Percentiles rank a stretch among this genome's conserved stretches.
Conservation (phyloP, 2,329 filamentous ascomycete genomes). For the Emergomyces pasteurianus region DNA sequence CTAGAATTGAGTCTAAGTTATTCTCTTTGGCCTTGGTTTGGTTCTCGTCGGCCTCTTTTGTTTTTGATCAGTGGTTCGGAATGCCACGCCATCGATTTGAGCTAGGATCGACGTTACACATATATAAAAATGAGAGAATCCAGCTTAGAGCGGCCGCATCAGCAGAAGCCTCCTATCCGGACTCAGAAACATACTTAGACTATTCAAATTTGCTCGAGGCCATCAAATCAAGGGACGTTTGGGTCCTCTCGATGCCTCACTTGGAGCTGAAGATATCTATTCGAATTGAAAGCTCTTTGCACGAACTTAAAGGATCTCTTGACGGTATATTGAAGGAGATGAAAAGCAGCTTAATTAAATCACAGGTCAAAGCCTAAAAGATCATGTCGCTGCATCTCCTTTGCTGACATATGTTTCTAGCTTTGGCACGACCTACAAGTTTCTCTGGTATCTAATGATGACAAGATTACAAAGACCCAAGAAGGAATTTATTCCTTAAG, state of each 20-base stretch:
- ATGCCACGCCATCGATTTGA: constrained; percentile 3
- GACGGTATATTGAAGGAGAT: constrained; percentile 12
- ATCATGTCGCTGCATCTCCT: constrained; percentile 6
- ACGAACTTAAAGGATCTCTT: constrained; percentile 5
- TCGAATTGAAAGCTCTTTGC: constrained; percentile 2
- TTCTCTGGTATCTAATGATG: not conserved
- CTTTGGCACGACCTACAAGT: not conserved
- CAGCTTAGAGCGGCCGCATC: constrained; percentile 14
- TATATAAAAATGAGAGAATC: constrained; percentile 6
- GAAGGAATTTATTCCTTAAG: not conserved
- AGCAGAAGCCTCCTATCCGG: constrained; percentile 7
- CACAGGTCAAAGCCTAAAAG: constrained; percentile 12
- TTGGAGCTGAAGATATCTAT: constrained; percentile 19
- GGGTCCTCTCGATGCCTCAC: constrained; percentile 20
- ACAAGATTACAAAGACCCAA: not conserved
- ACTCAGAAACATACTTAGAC: not conserved
- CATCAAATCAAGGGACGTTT: constrained; percentile 11
- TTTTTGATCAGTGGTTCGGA: not conserved
- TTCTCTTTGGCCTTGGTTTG: not conserved
- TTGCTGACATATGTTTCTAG: not conserved
- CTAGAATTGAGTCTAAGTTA: not conserved
- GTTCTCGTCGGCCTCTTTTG: not conserved
- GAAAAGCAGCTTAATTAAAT: not conserved
- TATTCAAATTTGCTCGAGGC: constrained; percentile 2
- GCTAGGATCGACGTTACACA: constrained; percentile 7